A percentile compares a stretch with the other conserved stretches of the same genome.
Conservation (phyloP, 805 yeast genomes). For the Myxozyma mucilagina region DNA sequence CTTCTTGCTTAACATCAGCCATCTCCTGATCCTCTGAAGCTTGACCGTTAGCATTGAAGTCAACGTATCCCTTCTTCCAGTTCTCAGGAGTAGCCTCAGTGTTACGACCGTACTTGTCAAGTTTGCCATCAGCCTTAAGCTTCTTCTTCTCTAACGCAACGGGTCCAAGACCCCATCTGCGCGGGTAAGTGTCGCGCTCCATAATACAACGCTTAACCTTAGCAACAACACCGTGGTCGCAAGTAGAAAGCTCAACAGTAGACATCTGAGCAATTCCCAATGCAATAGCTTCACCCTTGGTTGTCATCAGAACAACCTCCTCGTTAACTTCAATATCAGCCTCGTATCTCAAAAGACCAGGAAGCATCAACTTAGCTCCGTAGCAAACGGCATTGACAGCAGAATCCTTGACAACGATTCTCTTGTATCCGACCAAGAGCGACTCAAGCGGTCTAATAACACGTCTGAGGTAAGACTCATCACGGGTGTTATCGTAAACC, state of each 20-base stretch:
- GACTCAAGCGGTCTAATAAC: conserved; percentile 95
- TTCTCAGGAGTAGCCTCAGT: conserved; percentile 91
- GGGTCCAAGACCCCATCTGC: conserved; percentile 99
- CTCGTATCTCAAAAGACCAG: conserved; percentile 96
- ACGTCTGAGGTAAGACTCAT: conserved; percentile 91
- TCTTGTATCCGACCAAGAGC: conserved; percentile 89
- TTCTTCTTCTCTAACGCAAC: conserved; percentile 98
- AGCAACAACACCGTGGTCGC: conserved; percentile 99
- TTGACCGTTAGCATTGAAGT: conserved; percentile 53
- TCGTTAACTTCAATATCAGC: conserved; percentile 96
- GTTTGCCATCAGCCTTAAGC: conserved; percentile 93
- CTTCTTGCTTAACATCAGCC: conserved; percentile 53
- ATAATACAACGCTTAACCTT: conserved; percentile 98
- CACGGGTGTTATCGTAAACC: conserved; percentile 95
- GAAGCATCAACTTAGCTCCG: conserved; percentile 99
- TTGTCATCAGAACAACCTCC: conserved; percentile 96
- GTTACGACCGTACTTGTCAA: conserved; percentile 91
- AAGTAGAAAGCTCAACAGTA: conserved; percentile 90
- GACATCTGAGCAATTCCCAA: conserved; percentile 99
- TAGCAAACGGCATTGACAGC: conserved; percentile 98
- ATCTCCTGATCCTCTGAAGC: conserved; percentile 39
- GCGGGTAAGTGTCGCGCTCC: conserved; percentile 99
- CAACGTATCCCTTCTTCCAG: conserved; percentile 85
- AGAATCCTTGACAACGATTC: conserved; percentile 91
- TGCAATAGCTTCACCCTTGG: conserved; percentile 99